Evolutionary conservation across 805 yeast species (phyloP).

Genomic region (Wickerhamiella parazyma): DNA sequence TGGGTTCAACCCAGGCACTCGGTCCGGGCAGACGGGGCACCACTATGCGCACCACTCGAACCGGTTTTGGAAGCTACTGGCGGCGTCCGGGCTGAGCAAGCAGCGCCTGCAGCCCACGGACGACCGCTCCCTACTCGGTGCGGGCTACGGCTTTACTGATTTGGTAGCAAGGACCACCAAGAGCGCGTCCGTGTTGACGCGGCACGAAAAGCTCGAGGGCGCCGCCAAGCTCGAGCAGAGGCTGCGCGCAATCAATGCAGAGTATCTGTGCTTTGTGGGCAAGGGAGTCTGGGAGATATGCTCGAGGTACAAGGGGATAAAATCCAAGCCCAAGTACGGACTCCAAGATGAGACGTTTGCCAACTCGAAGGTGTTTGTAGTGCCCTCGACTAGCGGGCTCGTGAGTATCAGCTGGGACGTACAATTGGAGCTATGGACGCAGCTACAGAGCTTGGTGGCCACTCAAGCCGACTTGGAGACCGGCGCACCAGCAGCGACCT

Average conservation of each 20-base stretch:
- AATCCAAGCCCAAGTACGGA: constrained; percentile 43
- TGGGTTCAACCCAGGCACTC: constrained; percentile 62
- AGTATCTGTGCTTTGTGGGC: constrained; percentile 46
- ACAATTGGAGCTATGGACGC: constrained; percentile 38
- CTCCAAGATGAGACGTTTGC: constrained; percentile 23
- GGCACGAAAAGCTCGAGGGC: constrained; percentile 39
- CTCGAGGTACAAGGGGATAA: constrained; percentile 27
- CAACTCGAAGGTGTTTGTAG: constrained; percentile 35
- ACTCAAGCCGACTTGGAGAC: not conserved
- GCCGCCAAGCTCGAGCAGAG: constrained; percentile 40
- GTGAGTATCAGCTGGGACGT: constrained; percentile 37
- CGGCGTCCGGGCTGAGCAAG: constrained; percentile 35
- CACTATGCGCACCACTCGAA: constrained; percentile 62
- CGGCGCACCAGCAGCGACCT: not conserved
- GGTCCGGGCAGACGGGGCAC: constrained; percentile 48
- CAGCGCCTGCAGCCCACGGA: constrained; percentile 29
- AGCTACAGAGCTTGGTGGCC: constrained; percentile 19
- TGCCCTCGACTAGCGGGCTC: constrained; percentile 63
- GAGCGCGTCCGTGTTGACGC: constrained; percentile 40
- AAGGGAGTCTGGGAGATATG: constrained; percentile 63
- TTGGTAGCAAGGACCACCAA: constrained; percentile 51
- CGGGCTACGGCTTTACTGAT: constrained; percentile 56
- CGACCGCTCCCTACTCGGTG: constrained; percentile 29
- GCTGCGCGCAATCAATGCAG: constrained; percentile 30
- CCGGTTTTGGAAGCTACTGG: constrained; percentile 51